phyloP scores from a whole-genome alignment of 2,329 filamentous ascomycete species.

The Hypoxylon sp. region DNA sequence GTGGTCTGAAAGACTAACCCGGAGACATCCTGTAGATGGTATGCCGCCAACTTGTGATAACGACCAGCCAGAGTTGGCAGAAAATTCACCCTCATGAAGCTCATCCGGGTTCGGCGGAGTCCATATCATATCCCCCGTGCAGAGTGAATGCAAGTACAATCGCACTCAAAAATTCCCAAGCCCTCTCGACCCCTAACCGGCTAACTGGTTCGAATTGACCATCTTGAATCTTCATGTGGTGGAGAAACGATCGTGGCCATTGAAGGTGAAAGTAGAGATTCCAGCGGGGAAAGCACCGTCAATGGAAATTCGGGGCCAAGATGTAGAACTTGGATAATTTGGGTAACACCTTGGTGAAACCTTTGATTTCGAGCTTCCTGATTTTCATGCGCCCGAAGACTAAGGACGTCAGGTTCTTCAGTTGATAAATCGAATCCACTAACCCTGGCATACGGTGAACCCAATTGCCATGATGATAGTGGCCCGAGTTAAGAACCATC shows the following conservation, averaged over 20 bases:
- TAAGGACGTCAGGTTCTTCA: conserved; percentile 65
- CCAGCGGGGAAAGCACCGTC: conserved; percentile 65
- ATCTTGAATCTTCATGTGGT: conserved; percentile 51
- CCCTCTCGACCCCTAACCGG: no score
- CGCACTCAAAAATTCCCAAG: no score
- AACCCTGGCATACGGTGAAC: conserved; percentile 51
- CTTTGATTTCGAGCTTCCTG: conserved; percentile 61
- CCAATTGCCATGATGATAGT: no score
- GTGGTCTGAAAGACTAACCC: no score
- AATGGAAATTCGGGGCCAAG: conserved; percentile 59
- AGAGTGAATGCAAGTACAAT: no score
- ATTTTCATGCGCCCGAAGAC: conserved; percentile 66
- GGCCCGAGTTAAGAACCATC: no score
- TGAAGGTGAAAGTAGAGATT: conserved; percentile 65
- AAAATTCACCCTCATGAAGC: conserved; percentile 54
- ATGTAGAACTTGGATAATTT: conserved; percentile 66
- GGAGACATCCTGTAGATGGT: not conserved
- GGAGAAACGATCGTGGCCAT: conserved; percentile 62
- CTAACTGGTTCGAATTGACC: conserved; percentile 53
- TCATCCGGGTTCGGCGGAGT: conserved; percentile 57
- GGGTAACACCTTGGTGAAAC: conserved; percentile 59
- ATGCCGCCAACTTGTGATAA: not conserved
- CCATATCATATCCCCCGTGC: no score
- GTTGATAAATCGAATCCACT: conserved; percentile 59
- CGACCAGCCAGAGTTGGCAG: conserved; percentile 44